Evolutionary conservation across 2,329 filamentous ascomycete genomes (phyloP), one percentile per base, ranked within the genome.

Genomic region (Ambrosiella cleistominuta): DNA sequence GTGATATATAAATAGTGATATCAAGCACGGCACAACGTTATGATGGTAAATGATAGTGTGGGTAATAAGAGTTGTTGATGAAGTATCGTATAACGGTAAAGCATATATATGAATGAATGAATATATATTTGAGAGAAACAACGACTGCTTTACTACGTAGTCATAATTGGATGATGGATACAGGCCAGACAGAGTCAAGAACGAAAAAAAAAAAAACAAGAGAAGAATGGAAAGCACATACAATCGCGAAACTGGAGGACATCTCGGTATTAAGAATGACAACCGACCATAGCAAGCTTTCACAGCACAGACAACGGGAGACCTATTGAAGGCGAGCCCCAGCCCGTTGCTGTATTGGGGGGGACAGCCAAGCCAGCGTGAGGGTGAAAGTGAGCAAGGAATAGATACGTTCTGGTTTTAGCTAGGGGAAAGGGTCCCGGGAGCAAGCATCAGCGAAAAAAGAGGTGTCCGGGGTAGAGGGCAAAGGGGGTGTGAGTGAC

Each of bases 201-300:
- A 19, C 17, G 45, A 38, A 17, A 37, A 40, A 38, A 39, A 17
- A 37, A 42, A 38, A 36, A 37, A 11, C 40, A 35, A 50, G 44
- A 40, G 12, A 27, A 47, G 39, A 17, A 40, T 12, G 11, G 37
- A 36, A 52, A 51, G 44, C 37, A 57, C 38, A 19, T 12, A 39
- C 11, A 19, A 38, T n/a, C 19, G 15, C 12, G 45, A 13, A 54
- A 54, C 52, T 40, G 52, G 52, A 37, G 42, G 38, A 42, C 52
- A 42, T 54, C n/a, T 42, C 19, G 52, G 19, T 54, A 54, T 42
- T 42, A 54, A 54, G 52, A 54, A 54, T 51, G 27, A 54, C 19
- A 15, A 54, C 38, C 52, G 35, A 51, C 27, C 27, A 27, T 27
- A 35, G 49, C 39, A 42, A 42, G 27, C 27, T 27, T 27, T 27